These are phyloP conservation scores for Tagetes erecta DNA, from an alignment of 129 eudicot species.

Conservation along the genomic window DNA sequence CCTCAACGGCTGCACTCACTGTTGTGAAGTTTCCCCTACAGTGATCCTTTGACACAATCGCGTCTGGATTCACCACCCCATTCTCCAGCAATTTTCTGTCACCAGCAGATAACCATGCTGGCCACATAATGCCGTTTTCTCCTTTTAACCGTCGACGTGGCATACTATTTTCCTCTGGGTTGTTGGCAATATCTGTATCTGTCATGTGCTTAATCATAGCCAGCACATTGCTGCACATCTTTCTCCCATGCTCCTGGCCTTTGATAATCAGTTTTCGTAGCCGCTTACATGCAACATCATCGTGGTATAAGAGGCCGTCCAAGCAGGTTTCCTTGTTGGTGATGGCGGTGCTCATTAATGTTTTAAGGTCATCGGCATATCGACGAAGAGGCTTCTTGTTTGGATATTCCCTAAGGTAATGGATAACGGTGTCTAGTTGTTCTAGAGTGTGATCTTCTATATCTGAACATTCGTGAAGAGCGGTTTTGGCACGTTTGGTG, in stretches of 20 bases:
- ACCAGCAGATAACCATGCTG: constrained; percentile 40
- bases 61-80: constrained; percentile 25
- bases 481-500: constrained; percentile 52
- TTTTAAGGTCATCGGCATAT: constrained; percentile 72
- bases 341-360: constrained; percentile 70
- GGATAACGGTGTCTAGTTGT: constrained; percentile 43
- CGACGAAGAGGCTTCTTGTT: constrained; percentile 34
- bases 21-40: constrained; percentile 50
- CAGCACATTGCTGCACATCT: constrained; percentile 75
- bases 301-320: constrained; percentile 70
- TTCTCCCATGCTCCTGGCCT: constrained; percentile 50
- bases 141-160: no score
- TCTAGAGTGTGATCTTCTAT: constrained; percentile 64
- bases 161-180: no score
- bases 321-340: constrained; percentile 81
- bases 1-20: constrained; percentile 48
- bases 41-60: constrained; percentile 43
- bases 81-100: constrained; percentile 46
- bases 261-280: constrained; percentile 42
- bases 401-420: constrained; percentile 50
- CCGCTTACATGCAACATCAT: constrained; percentile 40
- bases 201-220: constrained; percentile 87
- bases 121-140: constrained; percentile 17
- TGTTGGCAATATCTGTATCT: not conserved
- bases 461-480: constrained; percentile 68